Evolutionary conservation across 306 rosid species (phyloP), one percentile per base, ranked within the genome.

Genomic region (Macrotyloma uniflorum): DNA sequence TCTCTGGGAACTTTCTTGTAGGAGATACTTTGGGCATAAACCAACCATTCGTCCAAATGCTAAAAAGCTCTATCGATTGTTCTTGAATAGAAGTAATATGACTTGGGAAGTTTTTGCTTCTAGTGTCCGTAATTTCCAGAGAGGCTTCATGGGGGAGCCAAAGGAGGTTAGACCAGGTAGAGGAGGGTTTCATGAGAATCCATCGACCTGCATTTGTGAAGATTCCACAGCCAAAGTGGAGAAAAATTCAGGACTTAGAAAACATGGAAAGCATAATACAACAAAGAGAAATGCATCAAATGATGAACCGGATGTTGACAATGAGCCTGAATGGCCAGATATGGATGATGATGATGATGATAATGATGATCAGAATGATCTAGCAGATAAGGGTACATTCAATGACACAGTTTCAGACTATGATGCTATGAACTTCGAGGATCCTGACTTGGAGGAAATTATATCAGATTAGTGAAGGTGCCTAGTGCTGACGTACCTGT

Each of bases 21-120:
- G 99, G 96, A 88, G 98, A 83, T 96, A 93, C 87, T 91, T 88
- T 72, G 98, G 98, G 66, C 99, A 96, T 86, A 96, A 96, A 83
- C 99, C 99, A 33, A 96, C 99, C 45, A 90, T 96, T 79, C 99
- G 99, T 70, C 99, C 99, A 67, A 96, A 96, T 87, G 94, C 94
- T 69, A 96, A 96, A 84, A 96, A 96, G 67, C 90, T 93, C 35
- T 93, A 88, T 59, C 86, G 91, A 30, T 80, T 93, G 88, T 91
- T 93, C 89, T 70, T 85, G 81, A 80, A 54, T 84, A 89, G 86
- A 91, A 86, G 49, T 61, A 91, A 96, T 83, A 83, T 80, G 88
- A 93, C 98, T 36, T 96, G 99, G 99, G 98, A 88, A 72, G 94
- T 67, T 79, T 96, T 96, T 80, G 90, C 97, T 64, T 90, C 99